Base-by-base conservation (phyloP, 2,329 filamentous ascomycete genomes). In the Aspergillus puulaauensis region DNA sequence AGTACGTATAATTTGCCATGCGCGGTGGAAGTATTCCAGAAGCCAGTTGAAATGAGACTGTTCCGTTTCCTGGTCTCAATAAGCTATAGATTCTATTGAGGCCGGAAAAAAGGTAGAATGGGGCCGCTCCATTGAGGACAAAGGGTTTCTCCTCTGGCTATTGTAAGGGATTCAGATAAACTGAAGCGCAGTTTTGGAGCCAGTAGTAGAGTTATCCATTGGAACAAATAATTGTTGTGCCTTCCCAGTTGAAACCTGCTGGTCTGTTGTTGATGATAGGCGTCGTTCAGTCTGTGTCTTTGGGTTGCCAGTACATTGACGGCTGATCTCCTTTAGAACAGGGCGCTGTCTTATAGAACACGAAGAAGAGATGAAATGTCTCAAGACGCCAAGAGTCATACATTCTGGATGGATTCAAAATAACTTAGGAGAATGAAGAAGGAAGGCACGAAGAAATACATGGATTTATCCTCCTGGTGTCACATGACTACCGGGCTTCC, bases 31-130 rank as follows among this genome's bases (percentile, higher is more conserved):
- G 37, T 11, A n/a, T 15, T 41, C 17, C n/a, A 50, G 37, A 44
- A 49, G 7, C 12, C 6, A 9, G 41, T 57, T 31, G 14, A 51
- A 23, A 24, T 37, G 21, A 50, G 27, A 39, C n/a, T 44, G 31
- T 52, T 60, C 33, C 37, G 31, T 51, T 59, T 54, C 3, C 48
- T 40, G 58, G 41, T 33, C 56, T 64, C 60, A 61, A 64, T 64
- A 61, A 37, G 54, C 37, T 50, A 31, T 33, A 37, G 24, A 37
- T 14, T 27, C 37, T 50, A 55, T 50, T 55, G 46, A 45, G 46
- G 15, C 35, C 24, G 23, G 6, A 37, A 49, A 14, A 14, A 31
- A 15, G 5, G 23, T 52, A 9, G 23, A 15, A 41, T 6, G 27
- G 6, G 2, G 15, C 5, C 40, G 17, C 19, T 11, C 40, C 35